Base-by-base conservation (phyloP, 2,329 filamentous ascomycete genomes). In the Ceratocystis alfenasii region DNA sequence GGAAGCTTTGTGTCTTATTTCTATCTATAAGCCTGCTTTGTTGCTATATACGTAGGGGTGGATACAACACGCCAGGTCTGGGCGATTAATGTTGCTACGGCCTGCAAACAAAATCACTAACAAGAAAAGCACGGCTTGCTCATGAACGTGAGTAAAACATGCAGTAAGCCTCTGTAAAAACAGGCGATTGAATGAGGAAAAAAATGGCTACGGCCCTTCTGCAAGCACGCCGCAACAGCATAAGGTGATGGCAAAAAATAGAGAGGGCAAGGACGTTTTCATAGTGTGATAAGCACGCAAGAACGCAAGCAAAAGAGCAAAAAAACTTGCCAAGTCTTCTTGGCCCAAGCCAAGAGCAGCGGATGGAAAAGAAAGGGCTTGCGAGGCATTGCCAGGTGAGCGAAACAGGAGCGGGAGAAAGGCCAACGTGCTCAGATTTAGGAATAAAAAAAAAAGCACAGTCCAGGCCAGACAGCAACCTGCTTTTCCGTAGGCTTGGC, bases 1-100 rank as follows among this genome's bases (percentile, higher is more conserved):
- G 53, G 53, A 33, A 59, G 53, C 53, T 59, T 59, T 36, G 53
- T 57, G 53, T 28, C 25, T 57, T 57, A 57, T 57, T 57, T 17
- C 22, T 28, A 30, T 33, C 53, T 59, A 59, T 33, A 59, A 59
- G 28, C 15, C 15, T 3, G 33, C 33, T 33, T n/a, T 25, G 33
- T n/a, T 12, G 25, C 28, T 36, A 25, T 33, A 17, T n/a, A 59
- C 17, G 28, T 15, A 25, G 33, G 15, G 28, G 28, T 59, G 53
- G 10, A 20, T 36, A 59, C n/a, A 30, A 17, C 53, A n/a, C 5
- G 12, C 17, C 28, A 59, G 53, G 25, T 25, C 53, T 33, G 28
- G 53, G 25, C 28, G 53, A 36, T 59, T 59, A 59, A n/a, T 59
- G 25, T 25, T 59, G 53, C 5, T 30, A 33, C 36, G 36, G 36